These are phyloP conservation scores for Eurotiales sp. DNA, from an alignment of 2,329 filamentous ascomycete species.

Conservation along the genomic window DNA sequence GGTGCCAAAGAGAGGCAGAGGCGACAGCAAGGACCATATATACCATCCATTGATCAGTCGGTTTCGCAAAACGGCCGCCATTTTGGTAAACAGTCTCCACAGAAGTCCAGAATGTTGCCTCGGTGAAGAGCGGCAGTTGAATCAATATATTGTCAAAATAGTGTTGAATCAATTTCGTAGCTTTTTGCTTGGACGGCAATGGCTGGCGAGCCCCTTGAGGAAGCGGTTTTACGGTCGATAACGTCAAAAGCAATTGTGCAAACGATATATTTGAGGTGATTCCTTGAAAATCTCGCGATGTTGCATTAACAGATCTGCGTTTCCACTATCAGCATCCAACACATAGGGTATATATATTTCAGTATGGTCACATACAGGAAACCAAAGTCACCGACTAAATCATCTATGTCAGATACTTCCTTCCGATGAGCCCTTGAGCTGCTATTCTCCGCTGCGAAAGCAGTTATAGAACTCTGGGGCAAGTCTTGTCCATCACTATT, in stretches of 20 bases:
- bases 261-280: slow-evolving; percentile 50
- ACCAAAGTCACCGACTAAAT: slow-evolving; percentile 89
- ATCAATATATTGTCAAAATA: slow-evolving; percentile 81
- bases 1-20: slow-evolving; percentile 67
- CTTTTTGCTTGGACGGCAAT: slow-evolving; percentile 69
- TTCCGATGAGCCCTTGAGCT: slow-evolving; percentile 45
- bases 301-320: slow-evolving; percentile 82
- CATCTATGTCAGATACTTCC: slow-evolving; percentile 84
- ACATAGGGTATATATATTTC: not conserved
- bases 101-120: slow-evolving; percentile 71
- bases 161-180: slow-evolving; percentile 69
- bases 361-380: slow-evolving; percentile 58
- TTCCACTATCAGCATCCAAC: slow-evolving; percentile 17
- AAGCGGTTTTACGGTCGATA: slow-evolving; percentile 69
- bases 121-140: slow-evolving; percentile 77
- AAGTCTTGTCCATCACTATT: slow-evolving; percentile 21
- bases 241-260: slow-evolving; percentile 47
- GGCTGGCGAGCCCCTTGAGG: slow-evolving; percentile 57
- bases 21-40: slow-evolving; percentile 87
- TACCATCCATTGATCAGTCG: slow-evolving; percentile 77
- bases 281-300: slow-evolving; percentile 87
- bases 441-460: slow-evolving; percentile 25
- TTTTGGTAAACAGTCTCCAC: slow-evolving; percentile 78
- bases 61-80: slow-evolving; percentile 57
- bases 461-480: slow-evolving; percentile 36